Percentiles rank a stretch among this genome's conserved stretches.
Conservation (phyloP, 2,329 filamentous ascomycete genomes). For the Hawksworthiomyces lignivorus region DNA sequence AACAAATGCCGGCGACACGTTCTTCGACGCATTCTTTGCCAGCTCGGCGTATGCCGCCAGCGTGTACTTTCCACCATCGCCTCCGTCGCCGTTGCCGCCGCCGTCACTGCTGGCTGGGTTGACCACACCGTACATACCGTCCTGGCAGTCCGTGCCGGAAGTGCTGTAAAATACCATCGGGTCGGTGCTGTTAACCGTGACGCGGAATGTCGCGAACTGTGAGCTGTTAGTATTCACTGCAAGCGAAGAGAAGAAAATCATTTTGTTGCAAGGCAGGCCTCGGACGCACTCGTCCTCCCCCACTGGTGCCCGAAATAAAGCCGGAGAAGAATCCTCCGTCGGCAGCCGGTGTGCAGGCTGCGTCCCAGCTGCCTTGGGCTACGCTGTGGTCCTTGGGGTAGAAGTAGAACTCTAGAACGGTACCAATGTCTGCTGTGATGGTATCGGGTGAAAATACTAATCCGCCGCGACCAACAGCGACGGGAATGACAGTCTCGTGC, state of each 20-base stretch:
- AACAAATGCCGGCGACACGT: slow-evolving; percentile 12
- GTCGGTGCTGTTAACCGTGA: slow-evolving; percentile 31
- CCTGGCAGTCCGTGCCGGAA: slow-evolving; percentile 30
- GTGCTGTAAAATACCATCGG: slow-evolving; percentile 41
- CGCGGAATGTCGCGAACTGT: slow-evolving; percentile 30
- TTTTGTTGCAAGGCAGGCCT: not conserved
- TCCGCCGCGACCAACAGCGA: slow-evolving; percentile 34
- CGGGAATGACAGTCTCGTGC: no score
- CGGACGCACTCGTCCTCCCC: slow-evolving; percentile 1
- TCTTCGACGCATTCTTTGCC: slow-evolving; percentile 12
- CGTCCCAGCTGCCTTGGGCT: slow-evolving; percentile 36
- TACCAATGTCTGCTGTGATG: slow-evolving; percentile 36
- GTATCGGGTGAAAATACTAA: slow-evolving; percentile 36
- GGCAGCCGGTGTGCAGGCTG: slow-evolving; percentile 37
- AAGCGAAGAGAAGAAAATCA: not conserved
- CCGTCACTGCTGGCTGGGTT: slow-evolving; percentile 23
- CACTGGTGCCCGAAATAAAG: slow-evolving; percentile 36
- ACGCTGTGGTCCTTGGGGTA: slow-evolving; percentile 43
- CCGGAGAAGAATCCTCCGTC: slow-evolving; percentile 38
- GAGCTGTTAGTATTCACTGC: slow-evolving; percentile 13
- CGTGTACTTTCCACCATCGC: no score
- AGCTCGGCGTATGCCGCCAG: slow-evolving; percentile 14
- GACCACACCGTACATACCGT: slow-evolving; percentile 38
- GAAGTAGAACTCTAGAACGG: slow-evolving; percentile 46
- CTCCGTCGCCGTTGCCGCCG: not conserved